Evolutionary conservation across 306 rosid species (phyloP).

Genomic region (Hylodesmum podocarpum): DNA sequence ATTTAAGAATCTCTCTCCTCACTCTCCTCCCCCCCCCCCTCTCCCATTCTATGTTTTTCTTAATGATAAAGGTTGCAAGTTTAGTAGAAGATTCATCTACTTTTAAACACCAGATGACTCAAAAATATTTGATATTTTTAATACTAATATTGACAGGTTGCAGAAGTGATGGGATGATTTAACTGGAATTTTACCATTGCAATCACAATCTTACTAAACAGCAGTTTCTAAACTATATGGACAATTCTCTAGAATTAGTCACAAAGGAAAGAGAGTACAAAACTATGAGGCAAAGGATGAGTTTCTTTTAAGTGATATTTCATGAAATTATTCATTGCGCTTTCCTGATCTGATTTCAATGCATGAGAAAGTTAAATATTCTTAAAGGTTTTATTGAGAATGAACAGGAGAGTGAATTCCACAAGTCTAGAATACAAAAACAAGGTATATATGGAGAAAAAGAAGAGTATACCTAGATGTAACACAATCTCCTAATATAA

Average conservation of each 20-base stretch:
- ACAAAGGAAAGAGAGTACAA: background rate
- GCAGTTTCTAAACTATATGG: background rate
- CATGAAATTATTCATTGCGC: no score
- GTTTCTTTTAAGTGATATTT: background rate
- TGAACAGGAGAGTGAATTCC: background rate
- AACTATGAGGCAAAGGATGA: background rate
- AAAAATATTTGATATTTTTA: background rate
- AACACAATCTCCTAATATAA: conserved; percentile 91
- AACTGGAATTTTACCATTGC: background rate
- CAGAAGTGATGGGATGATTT: background rate
- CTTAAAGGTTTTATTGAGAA: conserved; percentile 1
- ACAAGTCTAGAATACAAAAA: background rate
- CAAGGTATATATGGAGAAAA: background rate
- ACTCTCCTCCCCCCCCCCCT: background rate
- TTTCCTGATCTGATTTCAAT: background rate
- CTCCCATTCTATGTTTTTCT: background rate
- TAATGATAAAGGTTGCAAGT: background rate
- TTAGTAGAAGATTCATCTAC: background rate
- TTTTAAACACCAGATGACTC: background rate
- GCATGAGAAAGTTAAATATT: background rate
- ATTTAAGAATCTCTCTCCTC: background rate
- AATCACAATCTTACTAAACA: background rate
- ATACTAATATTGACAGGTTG: background rate
- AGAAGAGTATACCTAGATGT: conserved; percentile 65
- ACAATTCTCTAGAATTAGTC: background rate